Evolutionary conservation across 1,139 yeast genomes (phyloP).

Genomic region (Meyerozyma guilliermondii): DNA sequence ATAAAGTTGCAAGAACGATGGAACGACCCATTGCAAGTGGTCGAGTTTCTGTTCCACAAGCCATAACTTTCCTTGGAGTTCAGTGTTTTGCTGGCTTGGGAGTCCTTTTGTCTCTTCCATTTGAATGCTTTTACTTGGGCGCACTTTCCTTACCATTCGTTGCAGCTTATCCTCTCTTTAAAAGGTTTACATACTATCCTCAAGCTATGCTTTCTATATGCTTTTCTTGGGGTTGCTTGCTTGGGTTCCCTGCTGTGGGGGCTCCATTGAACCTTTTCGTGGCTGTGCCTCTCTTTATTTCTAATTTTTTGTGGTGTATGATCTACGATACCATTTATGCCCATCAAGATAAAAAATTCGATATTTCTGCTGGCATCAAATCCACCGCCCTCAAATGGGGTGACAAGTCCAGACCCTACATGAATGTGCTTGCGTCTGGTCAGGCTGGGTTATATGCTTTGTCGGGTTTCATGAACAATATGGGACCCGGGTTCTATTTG

Average conservation of each 20-base stretch:
- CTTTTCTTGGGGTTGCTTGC: constrained; percentile 91
- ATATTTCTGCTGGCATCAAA: constrained; percentile 83
- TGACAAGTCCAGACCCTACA: constrained; percentile 61
- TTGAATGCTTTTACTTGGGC: constrained; percentile 78
- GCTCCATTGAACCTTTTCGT: constrained; percentile 74
- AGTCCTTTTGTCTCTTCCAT: constrained; percentile 67
- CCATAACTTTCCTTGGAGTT: constrained; percentile 66
- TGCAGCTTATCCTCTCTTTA: constrained; percentile 85
- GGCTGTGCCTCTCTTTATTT: constrained; percentile 70
- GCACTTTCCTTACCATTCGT: constrained; percentile 78
- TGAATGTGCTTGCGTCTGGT: constrained; percentile 55
- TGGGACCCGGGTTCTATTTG: constrained; percentile 80
- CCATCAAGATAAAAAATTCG: constrained; percentile 92
- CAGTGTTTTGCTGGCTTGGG: constrained; percentile 77
- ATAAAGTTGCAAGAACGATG: constrained; percentile 79
- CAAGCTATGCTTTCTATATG: constrained; percentile 78
- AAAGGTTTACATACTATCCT: constrained; percentile 92
- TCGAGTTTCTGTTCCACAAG: constrained; percentile 66
- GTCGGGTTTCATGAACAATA: constrained; percentile 78
- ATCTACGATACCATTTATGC: constrained; percentile 95
- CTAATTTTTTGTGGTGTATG: constrained; percentile 91
- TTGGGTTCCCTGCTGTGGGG: constrained; percentile 92
- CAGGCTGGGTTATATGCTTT: constrained; percentile 61
- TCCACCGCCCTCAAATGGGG: constrained; percentile 97
- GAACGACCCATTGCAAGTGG: constrained; percentile 92